phyloP scores from a whole-genome alignment of 2,329 filamentous ascomycete species.

The Xylaria multiplex region DNA sequence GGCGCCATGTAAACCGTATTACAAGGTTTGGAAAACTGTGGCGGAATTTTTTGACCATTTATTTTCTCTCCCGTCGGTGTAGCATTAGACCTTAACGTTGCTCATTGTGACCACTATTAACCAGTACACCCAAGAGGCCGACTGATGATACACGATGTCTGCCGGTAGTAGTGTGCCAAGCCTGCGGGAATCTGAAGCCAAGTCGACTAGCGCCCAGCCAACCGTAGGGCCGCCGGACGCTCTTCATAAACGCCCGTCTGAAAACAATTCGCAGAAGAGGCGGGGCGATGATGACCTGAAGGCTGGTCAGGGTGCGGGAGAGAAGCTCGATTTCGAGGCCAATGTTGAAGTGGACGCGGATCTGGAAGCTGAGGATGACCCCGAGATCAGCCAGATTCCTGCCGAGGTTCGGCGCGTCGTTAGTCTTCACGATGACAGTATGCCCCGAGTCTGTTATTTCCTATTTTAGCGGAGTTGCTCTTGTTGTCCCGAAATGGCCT shows the following conservation, averaged over 20 bases:
- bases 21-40: background rate
- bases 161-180: slow-evolving; percentile 30
- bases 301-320: slow-evolving; percentile 5
- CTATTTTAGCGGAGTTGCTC: too few relatives aligned
- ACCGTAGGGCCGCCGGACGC: slow-evolving; percentile 11
- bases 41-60: background rate
- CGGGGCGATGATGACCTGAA: slow-evolving; percentile 7
- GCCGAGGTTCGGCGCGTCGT: slow-evolving; percentile 66
- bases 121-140: background rate
- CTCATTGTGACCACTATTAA: background rate
- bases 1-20: slow-evolving; percentile 10
- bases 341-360: slow-evolving; percentile 43
- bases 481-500: background rate
- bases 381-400: slow-evolving; percentile 63
- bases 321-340: slow-evolving; percentile 41
- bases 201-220: slow-evolving; percentile 29
- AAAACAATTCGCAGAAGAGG: slow-evolving; percentile 14
- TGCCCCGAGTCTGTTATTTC: background rate
- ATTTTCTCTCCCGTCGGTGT: slow-evolving; percentile 2
- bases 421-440: slow-evolving; percentile 64
- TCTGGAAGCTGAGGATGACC: slow-evolving; percentile 56
- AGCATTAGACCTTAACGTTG: background rate
- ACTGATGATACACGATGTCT: slow-evolving; percentile 26
- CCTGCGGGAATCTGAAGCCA: slow-evolving; percentile 25
- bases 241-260: slow-evolving; percentile 11